Percentiles rank a stretch among this genome's conserved stretches.
phyloP scores from a whole-genome alignment of 140 eudicot species.

The Stevia rebaudiana region DNA sequence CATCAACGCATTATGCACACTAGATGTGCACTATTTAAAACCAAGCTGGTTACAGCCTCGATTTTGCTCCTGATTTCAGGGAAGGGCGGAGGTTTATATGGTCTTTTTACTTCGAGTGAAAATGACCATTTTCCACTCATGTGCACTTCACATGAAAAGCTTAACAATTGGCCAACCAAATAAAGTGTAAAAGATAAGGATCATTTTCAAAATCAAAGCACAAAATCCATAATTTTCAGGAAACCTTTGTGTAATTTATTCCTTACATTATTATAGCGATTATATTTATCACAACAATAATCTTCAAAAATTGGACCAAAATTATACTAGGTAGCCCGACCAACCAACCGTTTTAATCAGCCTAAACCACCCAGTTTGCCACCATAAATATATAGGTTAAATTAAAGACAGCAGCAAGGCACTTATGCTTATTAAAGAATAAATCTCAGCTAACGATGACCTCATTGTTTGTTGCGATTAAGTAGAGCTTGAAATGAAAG shows the following conservation, averaged over 20 bases:
- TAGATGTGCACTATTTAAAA: too few species aligned
- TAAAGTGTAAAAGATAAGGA: not conserved
- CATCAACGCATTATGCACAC: too few species aligned
- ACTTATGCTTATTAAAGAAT: slow-evolving; percentile 17
- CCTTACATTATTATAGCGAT: not conserved
- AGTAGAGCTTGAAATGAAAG: slow-evolving; percentile 84
- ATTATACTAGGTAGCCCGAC: not conserved
- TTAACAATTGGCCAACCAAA: not conserved
- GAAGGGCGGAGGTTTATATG: not conserved
- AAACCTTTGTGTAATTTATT: not conserved
- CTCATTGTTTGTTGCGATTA: slow-evolving; percentile 58
- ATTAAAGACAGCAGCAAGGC: slow-evolving; percentile 5
- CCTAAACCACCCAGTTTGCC: not conserved
- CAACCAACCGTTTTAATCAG: not conserved
- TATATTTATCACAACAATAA: not conserved
- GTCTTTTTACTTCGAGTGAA: not conserved
- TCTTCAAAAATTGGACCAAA: not conserved
- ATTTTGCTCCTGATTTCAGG: not conserved
- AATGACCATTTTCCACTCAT: not conserved
- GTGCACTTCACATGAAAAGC: not conserved
- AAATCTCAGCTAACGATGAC: not conserved
- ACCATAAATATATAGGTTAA: slow-evolving; percentile 4
- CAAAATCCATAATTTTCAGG: not conserved
- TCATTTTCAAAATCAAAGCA: too few species aligned
- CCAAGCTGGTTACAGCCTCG: too few species aligned